Evolutionary conservation across 352 stramenopile species (phyloP).

Genomic region (Globisporangium abappressorium): DNA sequence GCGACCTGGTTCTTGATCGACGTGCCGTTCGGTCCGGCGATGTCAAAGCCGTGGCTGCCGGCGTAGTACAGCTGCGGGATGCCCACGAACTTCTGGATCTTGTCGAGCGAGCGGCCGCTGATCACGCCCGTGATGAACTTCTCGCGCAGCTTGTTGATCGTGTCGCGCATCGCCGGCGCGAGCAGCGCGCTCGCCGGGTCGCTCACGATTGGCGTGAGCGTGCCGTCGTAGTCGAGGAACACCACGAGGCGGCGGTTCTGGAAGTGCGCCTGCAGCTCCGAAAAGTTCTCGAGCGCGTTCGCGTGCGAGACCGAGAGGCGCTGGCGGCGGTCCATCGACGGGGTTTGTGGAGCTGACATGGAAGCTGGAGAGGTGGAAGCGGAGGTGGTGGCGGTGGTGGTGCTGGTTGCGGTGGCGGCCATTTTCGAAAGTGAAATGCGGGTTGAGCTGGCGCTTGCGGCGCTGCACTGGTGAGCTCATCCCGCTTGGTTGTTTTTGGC

Average conservation of each 20-base stretch:
- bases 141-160: conserved; percentile 71
- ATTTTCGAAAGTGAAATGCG: conserved; percentile 18
- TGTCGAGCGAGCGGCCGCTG: conserved; percentile 79
- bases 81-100: conserved; percentile 88
- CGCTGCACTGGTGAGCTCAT: background rate
- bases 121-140: conserved; percentile 87
- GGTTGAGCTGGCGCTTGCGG: background rate
- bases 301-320: conserved; percentile 68
- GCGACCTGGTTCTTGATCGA: conserved; percentile 84
- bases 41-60: conserved; percentile 89
- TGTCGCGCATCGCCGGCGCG: conserved; percentile 58
- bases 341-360: background rate
- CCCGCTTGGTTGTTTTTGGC: background rate
- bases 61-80: conserved; percentile 89
- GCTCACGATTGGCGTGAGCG: conserved; percentile 88
- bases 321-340: conserved; percentile 17
- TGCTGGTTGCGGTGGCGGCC: conserved; percentile 8
- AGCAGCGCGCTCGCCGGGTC: conserved; percentile 76
- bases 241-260: conserved; percentile 64
- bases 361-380: background rate
- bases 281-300: conserved; percentile 76
- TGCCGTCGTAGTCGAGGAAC: conserved; percentile 90
- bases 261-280: conserved; percentile 48
- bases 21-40: conserved; percentile 72
- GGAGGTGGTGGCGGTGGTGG: background rate